Conservation (phyloP, 2,329 filamentous ascomycete species). For the Coniochaeta ligniaria region DNA sequence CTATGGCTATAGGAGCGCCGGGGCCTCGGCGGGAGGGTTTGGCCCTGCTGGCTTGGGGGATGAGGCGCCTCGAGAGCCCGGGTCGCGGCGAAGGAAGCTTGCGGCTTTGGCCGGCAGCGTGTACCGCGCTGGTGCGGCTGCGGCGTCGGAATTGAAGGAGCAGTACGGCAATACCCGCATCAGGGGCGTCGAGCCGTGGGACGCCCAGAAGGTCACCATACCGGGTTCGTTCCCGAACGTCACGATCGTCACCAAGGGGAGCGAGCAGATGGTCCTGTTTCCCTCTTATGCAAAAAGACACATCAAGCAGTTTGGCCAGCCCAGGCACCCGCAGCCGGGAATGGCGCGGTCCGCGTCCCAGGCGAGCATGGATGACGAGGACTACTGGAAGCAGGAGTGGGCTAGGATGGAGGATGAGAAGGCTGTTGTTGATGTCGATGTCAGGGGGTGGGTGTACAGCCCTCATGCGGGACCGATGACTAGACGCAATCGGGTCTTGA, state of each 20-base stretch:
- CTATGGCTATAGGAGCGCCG: constrained; percentile 10
- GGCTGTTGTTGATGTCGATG: constrained; percentile 87
- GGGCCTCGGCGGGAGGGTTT: neutral
- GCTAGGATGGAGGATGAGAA: constrained; percentile 72
- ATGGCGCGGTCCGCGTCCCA: constrained; percentile 18
- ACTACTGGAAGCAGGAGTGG: constrained; percentile 76
- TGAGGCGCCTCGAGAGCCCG: constrained; percentile 43
- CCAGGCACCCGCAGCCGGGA: constrained; percentile 22
- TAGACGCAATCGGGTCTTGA: constrained; percentile 76
- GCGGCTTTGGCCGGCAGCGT: constrained; percentile 55
- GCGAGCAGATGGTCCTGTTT: constrained; percentile 91
- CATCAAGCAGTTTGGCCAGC: constrained; percentile 48
- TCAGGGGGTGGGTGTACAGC: constrained; percentile 90
- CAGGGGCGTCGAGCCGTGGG: constrained; percentile 22
- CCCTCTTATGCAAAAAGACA: constrained; percentile 85
- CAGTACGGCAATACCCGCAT: constrained; percentile 49
- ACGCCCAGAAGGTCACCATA: constrained; percentile 38
- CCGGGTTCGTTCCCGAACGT: constrained; percentile 79
- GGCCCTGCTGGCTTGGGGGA: constrained; percentile 7
- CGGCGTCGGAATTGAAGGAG: constrained; percentile 52
- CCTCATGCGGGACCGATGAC: constrained; percentile 80
- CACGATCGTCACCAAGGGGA: constrained; percentile 68
- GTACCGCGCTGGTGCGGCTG: constrained; percentile 48
- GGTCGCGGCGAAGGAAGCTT: constrained; percentile 70
- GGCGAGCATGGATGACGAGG: constrained; percentile 49